Base-by-base conservation (phyloP, 2,329 filamentous ascomycete species). In the Zasmidium angulare region DNA sequence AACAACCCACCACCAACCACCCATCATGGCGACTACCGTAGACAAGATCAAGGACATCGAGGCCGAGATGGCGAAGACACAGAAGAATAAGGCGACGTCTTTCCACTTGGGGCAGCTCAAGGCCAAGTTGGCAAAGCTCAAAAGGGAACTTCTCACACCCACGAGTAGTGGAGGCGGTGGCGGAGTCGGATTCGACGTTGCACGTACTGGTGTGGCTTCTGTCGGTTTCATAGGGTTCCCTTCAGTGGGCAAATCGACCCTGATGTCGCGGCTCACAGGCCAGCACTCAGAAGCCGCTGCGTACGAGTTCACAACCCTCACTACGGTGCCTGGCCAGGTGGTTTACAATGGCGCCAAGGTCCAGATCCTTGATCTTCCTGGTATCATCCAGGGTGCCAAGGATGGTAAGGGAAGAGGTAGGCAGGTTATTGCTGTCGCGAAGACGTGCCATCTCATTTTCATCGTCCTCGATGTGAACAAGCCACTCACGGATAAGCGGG, bases 31-130 rank as follows among this genome's bases (percentile, higher is more conserved):
- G 84, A 98, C 93, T 62, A 98, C 93, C 46, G 92, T 97, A 76
- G 93, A 98, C 72, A 98, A 98, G 89, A 97, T 98, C 84, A 96
- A 96, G 79, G 90, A 93, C 72, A 90, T 97, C 78, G 93, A 97
- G 89, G 80, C 89, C 81, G 93, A 97, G 88, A 97, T 97, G 93
- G 91, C 92, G 81, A 86, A 86, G 79, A 97, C 93, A 73, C 93
- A 98, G 78, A 97, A 97, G 82, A 66, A 64, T 58, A 67, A 69
- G 62, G 66, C 70, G 55, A 73, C 71, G 36, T 70, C 68, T 23
- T 73, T 72, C 61, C 70, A 73, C 59, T 60, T 72, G 84, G 84
- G 85, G 72, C 93, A 98, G 79, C 82, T 99, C 69, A 99, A 99
- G 80, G 95, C 95, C 66, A 99, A 99, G 79, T 86, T 99, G 73